Conservation (phyloP, 225 moss, liverwort and hornwort genomes). For the Anthoceros angustus region DNA sequence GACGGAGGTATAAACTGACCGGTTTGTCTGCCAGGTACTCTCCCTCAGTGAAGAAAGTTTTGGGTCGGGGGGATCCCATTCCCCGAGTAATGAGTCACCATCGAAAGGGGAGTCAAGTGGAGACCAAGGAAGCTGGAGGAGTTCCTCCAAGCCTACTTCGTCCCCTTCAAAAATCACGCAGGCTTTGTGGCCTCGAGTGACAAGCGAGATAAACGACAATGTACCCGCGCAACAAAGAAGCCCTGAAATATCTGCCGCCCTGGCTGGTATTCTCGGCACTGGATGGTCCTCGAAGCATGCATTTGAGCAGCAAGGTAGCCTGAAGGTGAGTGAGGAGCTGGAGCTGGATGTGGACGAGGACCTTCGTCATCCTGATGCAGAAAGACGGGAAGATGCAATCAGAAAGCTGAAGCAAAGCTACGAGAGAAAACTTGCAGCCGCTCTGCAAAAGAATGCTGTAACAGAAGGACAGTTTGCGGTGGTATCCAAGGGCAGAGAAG, state of each 20-base stretch:
- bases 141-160: neutral
- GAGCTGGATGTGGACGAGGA: slow-evolving; percentile 5
- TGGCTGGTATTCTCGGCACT: neutral
- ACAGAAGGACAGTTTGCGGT: slow-evolving; percentile 46
- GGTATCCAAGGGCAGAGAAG: slow-evolving; percentile 49
- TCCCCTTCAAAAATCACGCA: neutral
- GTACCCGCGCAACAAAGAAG: neutral
- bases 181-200: neutral
- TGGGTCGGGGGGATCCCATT: neutral
- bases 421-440: slow-evolving; percentile 62
- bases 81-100: neutral
- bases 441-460: slow-evolving; percentile 46
- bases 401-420: slow-evolving; percentile 43
- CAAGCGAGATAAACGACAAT: neutral
- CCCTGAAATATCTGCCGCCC: neutral
- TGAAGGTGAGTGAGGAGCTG: neutral
- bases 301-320: slow-evolving; percentile 15
- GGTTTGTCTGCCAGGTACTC: neutral
- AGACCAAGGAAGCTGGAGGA: neutral
- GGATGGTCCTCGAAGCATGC: slow-evolving; percentile 38
- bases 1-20: too few species aligned
- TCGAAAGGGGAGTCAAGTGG: neutral
- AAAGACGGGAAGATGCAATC: slow-evolving; percentile 44
- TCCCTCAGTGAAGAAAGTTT: neutral
- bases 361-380: slow-evolving; percentile 13